Evolutionary conservation across 164 flowering plant genomes (phyloP), one percentile per base, ranked within the genome.

Genomic region (Piper longum): DNA sequence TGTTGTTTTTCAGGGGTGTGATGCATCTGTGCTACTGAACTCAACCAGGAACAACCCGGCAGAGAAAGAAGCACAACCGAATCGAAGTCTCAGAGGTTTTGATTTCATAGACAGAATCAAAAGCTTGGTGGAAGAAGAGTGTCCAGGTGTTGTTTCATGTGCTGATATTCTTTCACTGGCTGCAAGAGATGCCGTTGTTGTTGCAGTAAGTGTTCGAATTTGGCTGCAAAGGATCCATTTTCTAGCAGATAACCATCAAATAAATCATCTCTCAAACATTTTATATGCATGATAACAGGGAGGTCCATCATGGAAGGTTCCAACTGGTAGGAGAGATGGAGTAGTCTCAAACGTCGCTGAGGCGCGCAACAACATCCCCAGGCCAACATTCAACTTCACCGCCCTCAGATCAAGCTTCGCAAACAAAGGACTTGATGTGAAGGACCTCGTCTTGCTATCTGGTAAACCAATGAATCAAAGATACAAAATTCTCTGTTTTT

Each of bases 301-400:
- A 26, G 87, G 87, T 68, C 76, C 82, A 45, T 58, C 7, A 4
- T 82, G 80, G 79, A 16, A 68, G 13, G 88, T 84, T 41, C 79
- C 71, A 2, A 80, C 84, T 0, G 91, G 95, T 48, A 56, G 95
- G 65, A 80, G 87, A 79, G 95, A 87, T 67, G 91, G 95, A 26
- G 68, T 36, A 9, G 76, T 85, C 2, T 83, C 95, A 0, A 54
- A 4, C 0, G 48, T 59, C 0, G 9, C 66, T 0, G 91, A 85
- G 13, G 79, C 80, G 18, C 56, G 76, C n/a, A n/a, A 16, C 7
- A 74, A 79, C 67, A 57, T 85, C 1, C 77, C 78, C 16, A 45
- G 83, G 12, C 81, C 86, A 4, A 56, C n/a, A 7, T 54, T 61
- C 11, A 85, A 85, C 68, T 72, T 85, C 52, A 71, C 81, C 13